Evolutionary conservation across 306 rosid species (phyloP).

Genomic region (Begonia masoniana): DNA sequence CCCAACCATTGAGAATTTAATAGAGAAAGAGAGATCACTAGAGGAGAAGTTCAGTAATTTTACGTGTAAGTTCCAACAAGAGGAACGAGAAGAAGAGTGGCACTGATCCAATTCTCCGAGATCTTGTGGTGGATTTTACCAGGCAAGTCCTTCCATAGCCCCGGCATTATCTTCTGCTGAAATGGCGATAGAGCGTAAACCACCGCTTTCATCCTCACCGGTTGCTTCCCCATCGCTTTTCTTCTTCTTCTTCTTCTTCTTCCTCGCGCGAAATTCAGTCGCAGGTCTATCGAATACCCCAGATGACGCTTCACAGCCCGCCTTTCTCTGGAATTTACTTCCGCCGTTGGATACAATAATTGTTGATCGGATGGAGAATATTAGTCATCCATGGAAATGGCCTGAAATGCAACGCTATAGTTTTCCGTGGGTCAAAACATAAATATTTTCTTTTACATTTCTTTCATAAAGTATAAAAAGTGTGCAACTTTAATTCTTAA

Average conservation of each 20-base stretch:
- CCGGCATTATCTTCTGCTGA: constrained; percentile 82
- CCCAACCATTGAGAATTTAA: not conserved
- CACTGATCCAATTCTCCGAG: constrained; percentile 82
- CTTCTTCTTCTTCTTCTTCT: not conserved
- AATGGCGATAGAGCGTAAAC: constrained; percentile 72
- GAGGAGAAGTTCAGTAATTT: not conserved
- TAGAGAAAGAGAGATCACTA: not conserved
- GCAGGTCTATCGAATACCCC: too few relatives aligned
- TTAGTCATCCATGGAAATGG: too few relatives aligned
- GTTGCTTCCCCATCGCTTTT: constrained; percentile 49
- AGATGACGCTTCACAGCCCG: too few relatives aligned
- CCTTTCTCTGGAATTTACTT: too few relatives aligned
- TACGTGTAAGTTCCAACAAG: constrained; percentile 52
- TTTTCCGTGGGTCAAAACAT: too few relatives aligned
- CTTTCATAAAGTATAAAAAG: too few relatives aligned
- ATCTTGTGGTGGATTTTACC: constrained; percentile 73
- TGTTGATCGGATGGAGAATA: too few relatives aligned
- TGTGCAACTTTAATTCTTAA: too few relatives aligned
- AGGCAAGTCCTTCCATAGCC: constrained; percentile 72
- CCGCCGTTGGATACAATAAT: too few relatives aligned
- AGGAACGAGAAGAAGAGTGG: constrained; percentile 53
- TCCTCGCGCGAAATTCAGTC: not conserved
- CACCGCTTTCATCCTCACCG: constrained; percentile 68
- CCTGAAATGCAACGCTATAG: too few relatives aligned
- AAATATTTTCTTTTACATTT: too few relatives aligned